Conservation (phyloP, 2,329 filamentous ascomycete genomes). For the Colletotrichum paranaense region DNA sequence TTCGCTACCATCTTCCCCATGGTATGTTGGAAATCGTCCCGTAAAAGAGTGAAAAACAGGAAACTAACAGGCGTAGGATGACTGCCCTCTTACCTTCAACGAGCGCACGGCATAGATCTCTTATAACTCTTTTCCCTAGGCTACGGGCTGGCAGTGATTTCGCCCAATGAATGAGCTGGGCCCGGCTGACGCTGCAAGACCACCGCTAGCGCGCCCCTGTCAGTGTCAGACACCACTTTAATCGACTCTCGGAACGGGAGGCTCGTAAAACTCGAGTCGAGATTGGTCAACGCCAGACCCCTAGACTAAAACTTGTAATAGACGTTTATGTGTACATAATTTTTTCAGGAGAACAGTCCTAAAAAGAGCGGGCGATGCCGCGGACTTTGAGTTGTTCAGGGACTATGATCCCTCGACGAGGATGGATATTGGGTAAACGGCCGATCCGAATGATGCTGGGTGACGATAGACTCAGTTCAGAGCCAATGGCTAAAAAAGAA, state of each 20-base stretch:
- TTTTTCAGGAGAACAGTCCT: slow-evolving; percentile 1
- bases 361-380: background rate
- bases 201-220: slow-evolving; percentile 8
- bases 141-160: background rate
- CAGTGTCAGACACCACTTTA: slow-evolving; percentile 15
- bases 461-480: slow-evolving; percentile 2
- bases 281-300: slow-evolving; percentile 10
- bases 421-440: background rate
- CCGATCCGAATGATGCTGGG: slow-evolving; percentile 1
- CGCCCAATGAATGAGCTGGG: slow-evolving; percentile 6
- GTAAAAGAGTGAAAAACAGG: slow-evolving; percentile 22
- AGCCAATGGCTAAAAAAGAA: background rate
- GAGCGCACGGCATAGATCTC: slow-evolving; percentile 58
- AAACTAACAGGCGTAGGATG: slow-evolving; percentile 67
- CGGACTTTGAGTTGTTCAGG: background rate
- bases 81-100: slow-evolving; percentile 82
- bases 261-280: slow-evolving; percentile 12
- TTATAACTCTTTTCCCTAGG: background rate
- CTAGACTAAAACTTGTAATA: slow-evolving; percentile 33
- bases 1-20: slow-evolving; percentile 98
- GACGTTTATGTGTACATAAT: slow-evolving; percentile 32
- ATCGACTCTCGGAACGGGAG: background rate
- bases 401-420: background rate
- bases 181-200: slow-evolving; percentile 1
- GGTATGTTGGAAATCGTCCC: slow-evolving; percentile 64